These are phyloP conservation scores for Pseudogymnoascus sp. DNA, from an alignment of 2,329 filamentous ascomycete genomes.

Conservation along the genomic window DNA sequence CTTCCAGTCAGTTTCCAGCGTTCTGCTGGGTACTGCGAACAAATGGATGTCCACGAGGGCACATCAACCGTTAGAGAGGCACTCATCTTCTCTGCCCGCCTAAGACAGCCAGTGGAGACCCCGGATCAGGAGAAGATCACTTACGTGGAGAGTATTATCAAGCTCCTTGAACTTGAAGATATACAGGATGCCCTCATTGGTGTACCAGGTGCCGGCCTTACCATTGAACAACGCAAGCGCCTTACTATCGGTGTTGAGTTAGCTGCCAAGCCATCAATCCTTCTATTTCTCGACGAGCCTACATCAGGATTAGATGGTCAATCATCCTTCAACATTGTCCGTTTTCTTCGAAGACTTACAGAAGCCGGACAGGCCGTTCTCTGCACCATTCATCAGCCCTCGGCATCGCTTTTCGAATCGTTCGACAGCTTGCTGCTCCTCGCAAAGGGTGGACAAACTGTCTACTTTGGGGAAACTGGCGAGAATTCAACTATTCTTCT, in stretches of 20 bases:
- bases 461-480: constrained; percentile 63
- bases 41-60: constrained; percentile 80
- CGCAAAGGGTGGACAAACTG: constrained; percentile 55
- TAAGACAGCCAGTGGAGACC: constrained; percentile 71
- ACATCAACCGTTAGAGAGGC: constrained; percentile 84
- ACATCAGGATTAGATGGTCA: constrained; percentile 57
- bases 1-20: constrained; percentile 80
- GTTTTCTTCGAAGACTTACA: constrained; percentile 54
- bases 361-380: constrained; percentile 45
- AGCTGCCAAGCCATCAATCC: constrained; percentile 47
- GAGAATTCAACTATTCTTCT: constrained; percentile 48
- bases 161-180: constrained; percentile 57
- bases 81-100: constrained; percentile 74
- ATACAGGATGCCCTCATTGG: constrained; percentile 60
- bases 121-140: constrained; percentile 69
- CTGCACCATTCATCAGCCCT: constrained; percentile 50
- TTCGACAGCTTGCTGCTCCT: constrained; percentile 58
- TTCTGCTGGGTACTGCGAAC: constrained; percentile 68
- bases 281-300: constrained; percentile 56
- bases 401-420: constrained; percentile 43
- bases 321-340: constrained; percentile 54
- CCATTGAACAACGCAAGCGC: constrained; percentile 54
- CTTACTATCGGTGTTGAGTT: constrained; percentile 54
- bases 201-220: constrained; percentile 51
- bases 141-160: constrained; percentile 71